These are phyloP conservation scores for Haplosporangium sp. DNA, from an alignment of 371 early-diverging fungal species.

Conservation along the genomic window DNA sequence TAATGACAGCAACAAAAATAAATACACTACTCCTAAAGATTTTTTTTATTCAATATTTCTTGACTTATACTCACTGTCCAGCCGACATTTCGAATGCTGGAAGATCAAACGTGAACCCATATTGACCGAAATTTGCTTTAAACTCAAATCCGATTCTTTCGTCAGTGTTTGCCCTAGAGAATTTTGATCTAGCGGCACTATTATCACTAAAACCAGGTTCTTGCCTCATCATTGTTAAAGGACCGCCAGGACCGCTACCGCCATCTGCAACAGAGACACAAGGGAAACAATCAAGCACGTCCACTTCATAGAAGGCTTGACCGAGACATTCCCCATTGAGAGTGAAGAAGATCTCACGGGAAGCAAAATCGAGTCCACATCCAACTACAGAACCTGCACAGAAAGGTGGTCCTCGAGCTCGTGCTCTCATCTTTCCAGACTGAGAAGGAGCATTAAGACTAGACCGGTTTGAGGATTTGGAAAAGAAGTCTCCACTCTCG, in stretches of 20 bases:
- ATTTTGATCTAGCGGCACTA: not conserved
- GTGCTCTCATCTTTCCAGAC: conserved; percentile 52
- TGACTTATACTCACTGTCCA: not conserved
- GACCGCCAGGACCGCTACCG: conserved; percentile 38
- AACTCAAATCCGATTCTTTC: conserved; percentile 41
- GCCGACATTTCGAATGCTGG: conserved; percentile 27
- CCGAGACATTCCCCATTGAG: conserved; percentile 52
- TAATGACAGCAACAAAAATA: no score
- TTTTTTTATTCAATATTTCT: not conserved
- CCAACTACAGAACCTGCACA: conserved; percentile 41
- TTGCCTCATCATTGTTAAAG: conserved; percentile 21
- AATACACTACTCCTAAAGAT: no score
- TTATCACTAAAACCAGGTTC: not conserved
- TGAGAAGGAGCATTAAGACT: conserved; percentile 38
- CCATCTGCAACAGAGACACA: conserved; percentile 42
- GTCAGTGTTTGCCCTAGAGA: not conserved
- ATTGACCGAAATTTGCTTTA: conserved; percentile 51
- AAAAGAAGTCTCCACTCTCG: conserved; percentile 43
- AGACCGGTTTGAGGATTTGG: conserved; percentile 41
- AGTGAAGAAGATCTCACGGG: conserved; percentile 47
- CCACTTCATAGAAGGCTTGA: conserved; percentile 47
- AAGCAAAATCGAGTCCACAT: conserved; percentile 48
- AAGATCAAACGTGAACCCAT: conserved; percentile 46
- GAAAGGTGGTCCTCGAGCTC: conserved; percentile 41
- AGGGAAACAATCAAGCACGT: conserved; percentile 47